Percentiles rank a stretch among this genome's conserved stretches.
Conservation (phyloP, 108 stramenopile species). For the Cyclotella baltica region DNA sequence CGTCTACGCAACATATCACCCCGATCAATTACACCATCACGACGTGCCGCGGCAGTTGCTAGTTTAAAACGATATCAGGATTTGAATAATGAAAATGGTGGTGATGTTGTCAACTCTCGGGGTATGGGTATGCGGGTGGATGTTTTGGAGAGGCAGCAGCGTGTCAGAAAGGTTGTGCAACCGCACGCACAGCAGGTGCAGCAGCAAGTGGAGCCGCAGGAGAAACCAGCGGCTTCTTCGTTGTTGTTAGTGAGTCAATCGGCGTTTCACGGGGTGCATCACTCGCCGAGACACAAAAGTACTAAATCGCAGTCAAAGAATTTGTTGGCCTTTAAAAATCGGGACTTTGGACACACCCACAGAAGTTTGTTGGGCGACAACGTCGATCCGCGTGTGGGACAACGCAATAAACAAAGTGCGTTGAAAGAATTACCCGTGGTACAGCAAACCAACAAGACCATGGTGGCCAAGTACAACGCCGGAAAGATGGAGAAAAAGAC, state of each 20-base stretch:
- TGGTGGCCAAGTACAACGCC: too few relatives aligned
- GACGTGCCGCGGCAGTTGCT: background rate
- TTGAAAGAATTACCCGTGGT: too few relatives aligned
- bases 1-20: background rate
- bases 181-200: too few relatives aligned
- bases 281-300: too few relatives aligned
- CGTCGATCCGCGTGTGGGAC: too few relatives aligned
- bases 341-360: constrained; percentile 1
- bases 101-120: background rate
- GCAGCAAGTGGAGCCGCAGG: too few relatives aligned
- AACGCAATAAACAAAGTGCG: background rate
- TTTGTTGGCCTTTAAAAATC: background rate
- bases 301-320: too few relatives aligned
- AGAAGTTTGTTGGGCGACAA: background rate
- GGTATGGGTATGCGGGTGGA: background rate
- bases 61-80: background rate
- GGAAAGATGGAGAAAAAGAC: background rate
- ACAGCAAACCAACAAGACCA: too few relatives aligned
- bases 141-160: background rate
- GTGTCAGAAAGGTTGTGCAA: background rate
- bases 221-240: too few relatives aligned
- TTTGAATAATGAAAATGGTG: background rate
- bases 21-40: background rate
- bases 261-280: too few relatives aligned
- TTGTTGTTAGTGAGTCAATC: too few relatives aligned